A percentile compares a stretch with the other conserved stretches of the same genome.
Evolutionary conservation across 108 stramenopile species (phyloP).

Genomic region (Pelagomonas calceolata): DNA sequence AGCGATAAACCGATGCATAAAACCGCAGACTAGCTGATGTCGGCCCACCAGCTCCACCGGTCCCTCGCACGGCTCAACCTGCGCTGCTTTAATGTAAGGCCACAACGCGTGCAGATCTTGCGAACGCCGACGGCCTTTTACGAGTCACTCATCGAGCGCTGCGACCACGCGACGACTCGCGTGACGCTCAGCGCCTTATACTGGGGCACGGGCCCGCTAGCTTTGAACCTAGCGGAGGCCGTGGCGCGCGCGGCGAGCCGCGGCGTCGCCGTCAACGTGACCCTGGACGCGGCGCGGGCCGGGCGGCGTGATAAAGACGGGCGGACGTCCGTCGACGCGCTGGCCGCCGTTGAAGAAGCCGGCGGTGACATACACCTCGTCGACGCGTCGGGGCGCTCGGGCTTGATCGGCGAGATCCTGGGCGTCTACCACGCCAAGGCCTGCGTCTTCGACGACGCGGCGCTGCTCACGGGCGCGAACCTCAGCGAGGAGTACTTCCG

Average conservation of each 20-base stretch:
- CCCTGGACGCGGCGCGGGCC: constrained; percentile 40
- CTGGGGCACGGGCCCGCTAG: constrained; percentile 50
- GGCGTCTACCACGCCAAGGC: constrained; percentile 77
- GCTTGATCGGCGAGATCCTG: constrained; percentile 46
- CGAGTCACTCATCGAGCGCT: background rate
- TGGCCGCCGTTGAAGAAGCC: constrained; percentile 17
- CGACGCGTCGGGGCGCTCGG: constrained; percentile 17
- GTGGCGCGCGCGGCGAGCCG: constrained; percentile 7
- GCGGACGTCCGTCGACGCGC: background rate
- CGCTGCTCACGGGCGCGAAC: constrained; percentile 69
- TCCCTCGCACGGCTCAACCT: background rate
- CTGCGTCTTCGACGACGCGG: constrained; percentile 61
- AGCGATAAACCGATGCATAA: too few species aligned
- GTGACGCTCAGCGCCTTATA: constrained; percentile 63
- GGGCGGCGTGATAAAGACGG: background rate
- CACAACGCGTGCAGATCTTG: background rate
- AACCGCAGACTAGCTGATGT: too few species aligned
- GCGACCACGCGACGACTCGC: constrained; percentile 38
- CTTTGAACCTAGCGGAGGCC: background rate
- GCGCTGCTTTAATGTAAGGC: background rate
- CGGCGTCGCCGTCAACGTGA: constrained; percentile 25
- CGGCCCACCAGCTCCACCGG: too few species aligned
- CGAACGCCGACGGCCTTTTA: background rate
- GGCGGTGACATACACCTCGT: background rate
- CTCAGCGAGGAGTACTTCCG: constrained; percentile 67